phyloP scores from a whole-genome alignment of 352 stramenopile species.

The Pythium dissimile region DNA sequence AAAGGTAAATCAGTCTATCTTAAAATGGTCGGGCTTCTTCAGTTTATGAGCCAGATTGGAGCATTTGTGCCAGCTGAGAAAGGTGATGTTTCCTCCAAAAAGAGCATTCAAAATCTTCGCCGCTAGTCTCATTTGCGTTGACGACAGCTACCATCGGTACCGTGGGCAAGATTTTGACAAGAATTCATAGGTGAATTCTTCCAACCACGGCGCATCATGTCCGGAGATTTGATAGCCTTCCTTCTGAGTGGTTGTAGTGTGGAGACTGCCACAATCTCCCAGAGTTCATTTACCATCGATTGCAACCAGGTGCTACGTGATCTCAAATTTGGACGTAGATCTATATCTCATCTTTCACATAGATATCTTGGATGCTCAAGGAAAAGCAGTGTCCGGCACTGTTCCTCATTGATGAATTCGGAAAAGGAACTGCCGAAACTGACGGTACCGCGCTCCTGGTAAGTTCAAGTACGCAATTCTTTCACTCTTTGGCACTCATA shows the following conservation, averaged over 20 bases:
- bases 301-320: slow-evolving; percentile 62
- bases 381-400: slow-evolving; percentile 52
- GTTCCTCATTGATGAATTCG: slow-evolving; percentile 87
- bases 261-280: slow-evolving; percentile 66
- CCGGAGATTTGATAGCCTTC: too few species aligned
- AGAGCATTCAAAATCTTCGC: too few species aligned
- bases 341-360: neutral
- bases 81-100: slow-evolving; percentile 31
- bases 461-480: neutral
- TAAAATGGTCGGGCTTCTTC: slow-evolving; percentile 80
- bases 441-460: slow-evolving; percentile 80
- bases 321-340: neutral
- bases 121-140: neutral
- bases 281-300: slow-evolving; percentile 88
- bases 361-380: slow-evolving; percentile 86
- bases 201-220: neutral
- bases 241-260: slow-evolving; percentile 39
- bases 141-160: slow-evolving; percentile 64
- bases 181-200: slow-evolving; percentile 58
- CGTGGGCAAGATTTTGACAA: slow-evolving; percentile 73
- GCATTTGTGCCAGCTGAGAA: slow-evolving; percentile 72
- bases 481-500: neutral
- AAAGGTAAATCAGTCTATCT: slow-evolving; percentile 86
- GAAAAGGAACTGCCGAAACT: slow-evolving; percentile 77
- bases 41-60: slow-evolving; percentile 85